A percentile compares a stretch with the other conserved stretches of the same genome.
These are phyloP conservation scores for Leucosporidium yakuticum DNA, from an alignment of 768 basidiomycete genomes.

Conservation along the genomic window DNA sequence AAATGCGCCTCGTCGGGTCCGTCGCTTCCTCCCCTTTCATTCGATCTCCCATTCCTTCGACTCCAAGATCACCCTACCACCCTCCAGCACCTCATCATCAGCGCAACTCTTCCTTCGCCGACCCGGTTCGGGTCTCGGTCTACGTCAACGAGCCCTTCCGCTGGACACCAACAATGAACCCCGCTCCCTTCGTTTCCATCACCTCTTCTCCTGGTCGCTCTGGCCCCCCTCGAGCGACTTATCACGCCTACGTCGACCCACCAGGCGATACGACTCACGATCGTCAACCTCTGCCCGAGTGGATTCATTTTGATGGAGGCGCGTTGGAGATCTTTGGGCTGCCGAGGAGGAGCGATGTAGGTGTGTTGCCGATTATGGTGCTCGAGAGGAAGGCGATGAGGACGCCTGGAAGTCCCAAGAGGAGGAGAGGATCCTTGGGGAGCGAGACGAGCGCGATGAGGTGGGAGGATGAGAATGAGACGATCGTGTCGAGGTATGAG, in stretches of 20 bases:
- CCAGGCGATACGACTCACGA: conserved; percentile 15
- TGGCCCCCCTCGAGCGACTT: conserved; percentile 24
- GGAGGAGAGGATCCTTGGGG: conserved; percentile 14
- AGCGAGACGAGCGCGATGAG: conserved; percentile 21
- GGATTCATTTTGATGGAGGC: conserved; percentile 31
- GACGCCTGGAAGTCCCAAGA: conserved; percentile 20
- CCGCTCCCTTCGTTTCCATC: conserved; percentile 30
- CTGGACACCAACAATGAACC: conserved; percentile 31
- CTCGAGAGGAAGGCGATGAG: conserved; percentile 29
- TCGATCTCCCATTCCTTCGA: background rate
- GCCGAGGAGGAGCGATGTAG: conserved; percentile 9
- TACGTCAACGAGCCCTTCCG: conserved; percentile 30
- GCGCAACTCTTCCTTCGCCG: background rate
- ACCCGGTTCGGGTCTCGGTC: conserved; percentile 21
- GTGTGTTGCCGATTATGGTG: conserved; percentile 10
- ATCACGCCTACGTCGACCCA: conserved; percentile 17
- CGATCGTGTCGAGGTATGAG: too few species aligned
- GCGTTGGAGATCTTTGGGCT: conserved; percentile 34
- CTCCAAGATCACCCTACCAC: too few species aligned
- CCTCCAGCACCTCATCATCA: too few species aligned
- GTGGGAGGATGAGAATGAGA: background rate
- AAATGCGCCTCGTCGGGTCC: conserved; percentile 22
- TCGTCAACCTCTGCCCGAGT: conserved; percentile 21
- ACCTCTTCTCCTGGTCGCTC: conserved; percentile 30
- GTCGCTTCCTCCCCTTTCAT: conserved; percentile 5